Conservation (phyloP, 495 filamentous ascomycete species). For the Wilcoxina mikolae region DNA sequence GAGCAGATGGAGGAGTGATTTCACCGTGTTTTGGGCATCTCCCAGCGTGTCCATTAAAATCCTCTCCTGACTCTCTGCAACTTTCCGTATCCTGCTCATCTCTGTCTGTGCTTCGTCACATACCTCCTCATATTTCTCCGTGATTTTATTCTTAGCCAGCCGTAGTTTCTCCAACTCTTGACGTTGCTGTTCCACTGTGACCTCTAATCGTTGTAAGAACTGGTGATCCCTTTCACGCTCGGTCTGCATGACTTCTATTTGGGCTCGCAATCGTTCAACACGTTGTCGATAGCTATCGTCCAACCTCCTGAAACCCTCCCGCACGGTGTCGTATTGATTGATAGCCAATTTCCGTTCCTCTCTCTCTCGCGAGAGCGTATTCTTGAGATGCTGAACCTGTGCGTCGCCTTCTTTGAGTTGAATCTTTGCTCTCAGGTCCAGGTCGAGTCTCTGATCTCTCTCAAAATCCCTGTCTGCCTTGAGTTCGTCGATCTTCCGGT, state of each 20-base stretch:
- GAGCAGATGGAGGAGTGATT: conserved; percentile 22
- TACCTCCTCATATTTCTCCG: conserved; percentile 47
- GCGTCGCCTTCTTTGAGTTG: conserved; percentile 47
- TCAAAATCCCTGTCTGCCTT: conserved; percentile 53
- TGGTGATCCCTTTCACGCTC: conserved; percentile 33
- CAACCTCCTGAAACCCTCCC: conserved; percentile 48
- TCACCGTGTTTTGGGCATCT: conserved; percentile 20
- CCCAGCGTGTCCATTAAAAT: conserved; percentile 17
- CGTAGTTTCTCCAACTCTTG: conserved; percentile 44
- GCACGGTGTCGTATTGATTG: conserved; percentile 56
- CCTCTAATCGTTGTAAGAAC: conserved; percentile 29
- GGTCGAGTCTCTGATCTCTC: conserved; percentile 44
- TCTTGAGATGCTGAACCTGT: conserved; percentile 48
- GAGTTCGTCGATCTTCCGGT: conserved; percentile 63
- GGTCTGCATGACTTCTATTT: conserved; percentile 34
- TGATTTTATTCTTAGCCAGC: conserved; percentile 43
- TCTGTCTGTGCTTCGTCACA: conserved; percentile 37
- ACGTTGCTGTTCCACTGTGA: conserved; percentile 37
- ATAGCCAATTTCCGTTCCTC: conserved; percentile 33
- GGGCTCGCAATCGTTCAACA: conserved; percentile 40
- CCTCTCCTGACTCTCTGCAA: conserved; percentile 14
- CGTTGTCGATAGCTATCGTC: conserved; percentile 43
- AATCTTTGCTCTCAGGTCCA: conserved; percentile 48
- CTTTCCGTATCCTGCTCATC: conserved; percentile 18
- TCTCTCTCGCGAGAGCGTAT: conserved; percentile 39